Evolutionary conservation across 2,329 filamentous ascomycete genomes (phyloP), one percentile per base, ranked within the genome.

Genomic region (Aureobasidium sp.): DNA sequence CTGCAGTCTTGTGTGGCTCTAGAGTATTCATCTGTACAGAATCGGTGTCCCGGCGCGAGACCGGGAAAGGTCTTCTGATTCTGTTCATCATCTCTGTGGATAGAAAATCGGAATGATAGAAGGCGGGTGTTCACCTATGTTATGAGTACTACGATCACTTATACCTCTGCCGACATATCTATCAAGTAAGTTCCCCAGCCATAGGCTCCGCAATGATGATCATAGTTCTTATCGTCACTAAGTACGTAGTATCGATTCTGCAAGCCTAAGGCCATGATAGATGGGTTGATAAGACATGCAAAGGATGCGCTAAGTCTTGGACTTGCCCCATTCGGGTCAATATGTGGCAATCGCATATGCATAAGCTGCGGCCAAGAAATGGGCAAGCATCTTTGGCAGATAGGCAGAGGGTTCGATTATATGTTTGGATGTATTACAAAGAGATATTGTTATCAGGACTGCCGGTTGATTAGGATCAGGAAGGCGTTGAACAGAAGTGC

Each of bases 21-120:
- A 69, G 43, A 8, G 67, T 68, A 44, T 70, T 69, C 51, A 68
- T 39, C 61, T 69, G 66, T 3, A 70, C 66, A 8, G 65, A 66
- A 48, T 71, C 68, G 5, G 67, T 71, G 32, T 69, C 66, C 34
- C 63, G 63, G 13, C 67, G 63, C 15, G 65, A 64, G 8, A 69
- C 20, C 12, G 66, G 67, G 67, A 68, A 69, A 17, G 68, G 67
- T 27, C 67, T 55, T 4, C 69, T 66, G 20, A 70, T 61, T 20
- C 69, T 66, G 56, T 70, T 64, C 69, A 71, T 71, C 46, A 46
- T 60, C 8, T 27, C 27, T 48, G 32, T n/a, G 26, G 39, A 6
- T 17, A n/a, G 32, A 27, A 20, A 37, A 27, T 8, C 6, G 26
- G 8, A 5, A 20, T 9, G 3, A 24, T 43, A 12, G 17, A 29